Conservation (phyloP, 2,329 filamentous ascomycete species). For the Neonectria hederae region DNA sequence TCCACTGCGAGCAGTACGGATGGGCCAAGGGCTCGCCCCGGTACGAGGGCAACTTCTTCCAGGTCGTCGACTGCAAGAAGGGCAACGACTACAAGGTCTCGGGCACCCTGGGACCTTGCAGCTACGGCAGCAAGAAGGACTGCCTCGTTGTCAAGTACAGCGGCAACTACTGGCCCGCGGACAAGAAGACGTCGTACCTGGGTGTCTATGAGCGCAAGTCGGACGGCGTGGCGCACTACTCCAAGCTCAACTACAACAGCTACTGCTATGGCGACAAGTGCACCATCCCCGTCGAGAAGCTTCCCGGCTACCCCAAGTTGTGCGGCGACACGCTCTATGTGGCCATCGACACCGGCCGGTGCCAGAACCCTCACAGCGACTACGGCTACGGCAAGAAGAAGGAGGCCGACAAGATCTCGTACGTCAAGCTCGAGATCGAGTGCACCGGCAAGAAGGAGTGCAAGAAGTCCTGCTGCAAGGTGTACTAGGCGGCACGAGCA, state of each 20-base stretch:
- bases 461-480: slow-evolving; percentile 20
- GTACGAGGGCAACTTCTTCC: slow-evolving; percentile 17
- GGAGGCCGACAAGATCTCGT: slow-evolving; percentile 3
- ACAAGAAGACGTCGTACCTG: slow-evolving; percentile 30
- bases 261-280: slow-evolving; percentile 34
- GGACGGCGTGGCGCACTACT: not conserved
- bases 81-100: slow-evolving; percentile 31
- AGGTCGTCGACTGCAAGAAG: slow-evolving; percentile 21
- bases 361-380: slow-evolving; percentile 16
- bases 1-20: slow-evolving; percentile 31
- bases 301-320: slow-evolving; percentile 29
- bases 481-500: not conserved
- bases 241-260: slow-evolving; percentile 31
- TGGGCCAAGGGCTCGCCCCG: slow-evolving; percentile 24
- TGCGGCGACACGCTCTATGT: slow-evolving; percentile 26
- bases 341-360: slow-evolving; percentile 32
- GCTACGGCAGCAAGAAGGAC: slow-evolving; percentile 22
- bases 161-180: slow-evolving; percentile 21
- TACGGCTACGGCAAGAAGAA: slow-evolving; percentile 9
- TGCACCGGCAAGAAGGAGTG: slow-evolving; percentile 21
- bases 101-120: slow-evolving; percentile 23
- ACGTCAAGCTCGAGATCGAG: slow-evolving; percentile 15
- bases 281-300: slow-evolving; percentile 28
- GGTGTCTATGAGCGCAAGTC: slow-evolving; percentile 26
- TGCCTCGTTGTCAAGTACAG: slow-evolving; percentile 31